Conservation (phyloP, 2,329 filamentous ascomycete species). For the Aspergillus aculeatinus region DNA sequence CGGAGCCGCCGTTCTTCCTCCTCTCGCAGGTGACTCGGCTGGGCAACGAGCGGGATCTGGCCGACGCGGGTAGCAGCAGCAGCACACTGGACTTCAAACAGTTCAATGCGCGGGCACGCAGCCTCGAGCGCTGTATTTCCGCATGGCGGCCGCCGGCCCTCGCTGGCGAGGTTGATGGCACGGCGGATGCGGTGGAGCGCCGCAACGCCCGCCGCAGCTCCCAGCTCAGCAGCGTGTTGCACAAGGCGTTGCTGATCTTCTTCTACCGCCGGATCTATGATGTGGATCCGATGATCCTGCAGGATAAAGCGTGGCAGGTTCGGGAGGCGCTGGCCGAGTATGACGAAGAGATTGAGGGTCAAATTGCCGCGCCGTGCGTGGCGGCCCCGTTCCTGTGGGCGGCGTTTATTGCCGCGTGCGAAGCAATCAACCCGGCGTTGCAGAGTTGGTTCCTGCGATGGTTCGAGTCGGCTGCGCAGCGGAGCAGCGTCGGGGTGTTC, state of each 20-base stretch:
- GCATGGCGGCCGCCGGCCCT: slow-evolving; percentile 14
- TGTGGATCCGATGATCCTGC: slow-evolving; percentile 42
- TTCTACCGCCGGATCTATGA: slow-evolving; percentile 49
- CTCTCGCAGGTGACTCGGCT: slow-evolving; percentile 46
- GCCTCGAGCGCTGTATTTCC: slow-evolving; percentile 34
- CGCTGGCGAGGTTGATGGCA: background rate
- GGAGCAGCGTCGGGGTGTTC: slow-evolving; percentile 32
- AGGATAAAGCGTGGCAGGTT: slow-evolving; percentile 38
- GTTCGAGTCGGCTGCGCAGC: slow-evolving; percentile 30
- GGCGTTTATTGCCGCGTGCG: slow-evolving; percentile 47
- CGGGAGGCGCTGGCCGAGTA: slow-evolving; percentile 40
- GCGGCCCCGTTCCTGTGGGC: slow-evolving; percentile 45
- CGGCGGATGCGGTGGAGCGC: background rate
- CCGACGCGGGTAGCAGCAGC: slow-evolving; percentile 19
- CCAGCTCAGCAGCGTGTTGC: slow-evolving; percentile 41
- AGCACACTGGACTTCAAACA: slow-evolving; percentile 25
- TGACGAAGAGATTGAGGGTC: slow-evolving; percentile 16
- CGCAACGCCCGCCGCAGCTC: slow-evolving; percentile 19
- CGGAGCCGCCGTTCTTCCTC: slow-evolving; percentile 43
- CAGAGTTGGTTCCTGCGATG: slow-evolving; percentile 37
- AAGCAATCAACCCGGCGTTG: slow-evolving; percentile 39
- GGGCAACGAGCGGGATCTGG: slow-evolving; percentile 43
- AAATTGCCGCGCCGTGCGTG: slow-evolving; percentile 8
- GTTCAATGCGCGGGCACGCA: slow-evolving; percentile 34
- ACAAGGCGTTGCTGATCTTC: slow-evolving; percentile 47